phyloP scores from a whole-genome alignment of 257 asterid genomes.

The Nicotiana benthamiana region DNA sequence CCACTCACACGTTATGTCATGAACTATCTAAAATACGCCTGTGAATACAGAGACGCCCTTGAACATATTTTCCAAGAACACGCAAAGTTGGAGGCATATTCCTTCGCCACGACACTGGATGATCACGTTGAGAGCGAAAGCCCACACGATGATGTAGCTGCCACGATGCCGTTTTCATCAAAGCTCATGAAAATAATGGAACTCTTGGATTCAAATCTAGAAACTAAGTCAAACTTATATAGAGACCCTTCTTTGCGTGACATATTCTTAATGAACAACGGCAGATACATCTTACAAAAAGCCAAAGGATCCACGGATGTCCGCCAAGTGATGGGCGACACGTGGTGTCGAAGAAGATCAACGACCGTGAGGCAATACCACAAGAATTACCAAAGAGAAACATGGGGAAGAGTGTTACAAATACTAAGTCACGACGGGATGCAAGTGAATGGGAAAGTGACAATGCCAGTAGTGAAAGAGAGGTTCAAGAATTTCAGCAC shows the following conservation, averaged over 20 bases:
- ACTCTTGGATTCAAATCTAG: constrained; percentile 46
- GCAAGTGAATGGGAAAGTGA: constrained; percentile 37
- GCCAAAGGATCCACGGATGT: constrained; percentile 60
- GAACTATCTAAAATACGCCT: constrained; percentile 60
- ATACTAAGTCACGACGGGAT: constrained; percentile 58
- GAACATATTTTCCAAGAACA: constrained; percentile 43
- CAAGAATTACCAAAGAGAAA: constrained; percentile 75
- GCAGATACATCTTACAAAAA: constrained; percentile 67
- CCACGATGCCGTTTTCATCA: constrained; percentile 34
- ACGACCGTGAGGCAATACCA: constrained; percentile 67
- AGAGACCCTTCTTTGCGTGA: constrained; percentile 48
- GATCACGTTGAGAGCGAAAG: constrained; percentile 23
- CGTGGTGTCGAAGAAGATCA: constrained; percentile 74
- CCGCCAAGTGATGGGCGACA: constrained; percentile 69
- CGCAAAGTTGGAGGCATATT: constrained; percentile 3
- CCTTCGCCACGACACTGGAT: background rate
- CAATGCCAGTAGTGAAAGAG: constrained; percentile 54
- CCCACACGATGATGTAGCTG: constrained; percentile 27
- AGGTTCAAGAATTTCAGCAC: constrained; percentile 57
- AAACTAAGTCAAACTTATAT: constrained; percentile 47
- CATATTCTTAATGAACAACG: constrained; percentile 81
- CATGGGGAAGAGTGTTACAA: constrained; percentile 64
- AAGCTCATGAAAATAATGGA: constrained; percentile 58
- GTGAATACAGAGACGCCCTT: constrained; percentile 57
- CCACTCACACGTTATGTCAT: constrained; percentile 84